Evolutionary conservation across 768 basidiomycete genomes (phyloP).

Genomic region (Nidularia pulvinata): DNA sequence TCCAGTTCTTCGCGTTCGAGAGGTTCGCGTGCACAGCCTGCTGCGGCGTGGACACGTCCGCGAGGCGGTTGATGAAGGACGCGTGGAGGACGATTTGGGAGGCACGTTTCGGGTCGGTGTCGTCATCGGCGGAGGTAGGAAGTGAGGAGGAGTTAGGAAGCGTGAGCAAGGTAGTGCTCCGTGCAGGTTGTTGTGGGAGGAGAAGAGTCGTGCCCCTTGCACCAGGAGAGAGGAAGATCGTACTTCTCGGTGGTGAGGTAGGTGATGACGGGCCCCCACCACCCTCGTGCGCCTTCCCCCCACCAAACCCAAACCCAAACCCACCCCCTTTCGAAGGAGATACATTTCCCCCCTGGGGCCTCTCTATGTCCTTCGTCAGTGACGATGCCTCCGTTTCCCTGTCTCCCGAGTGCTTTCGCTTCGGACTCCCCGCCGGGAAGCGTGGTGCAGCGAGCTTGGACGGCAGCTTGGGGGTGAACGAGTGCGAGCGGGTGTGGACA

Average conservation of each 20-base stretch:
- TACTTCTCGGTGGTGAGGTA: too few species aligned
- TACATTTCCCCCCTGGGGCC: too few species aligned
- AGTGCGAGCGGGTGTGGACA: slow-evolving; percentile 64
- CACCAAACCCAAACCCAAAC: too few species aligned
- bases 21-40: slow-evolving; percentile 26
- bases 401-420: slow-evolving; percentile 52
- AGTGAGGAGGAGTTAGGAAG: slow-evolving; percentile 14
- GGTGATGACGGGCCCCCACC: too few species aligned
- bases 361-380: background rate
- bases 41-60: slow-evolving; percentile 48
- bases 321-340: too few species aligned
- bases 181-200: background rate
- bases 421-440: slow-evolving; percentile 54
- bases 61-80: slow-evolving; percentile 77
- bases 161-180: slow-evolving; percentile 1
- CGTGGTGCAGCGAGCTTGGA: slow-evolving; percentile 65
- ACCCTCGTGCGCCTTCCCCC: too few species aligned
- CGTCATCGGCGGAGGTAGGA: slow-evolving; percentile 28
- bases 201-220: too few species aligned
- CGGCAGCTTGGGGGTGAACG: slow-evolving; percentile 71
- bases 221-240: too few species aligned
- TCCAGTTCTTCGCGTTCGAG: slow-evolving; percentile 73
- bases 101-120: slow-evolving; percentile 46
- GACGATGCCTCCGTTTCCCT: slow-evolving; percentile 15
- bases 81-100: slow-evolving; percentile 80